Evolutionary conservation across 129 eudicot genomes (phyloP).

Genomic region (Centaurea solstitialis): DNA sequence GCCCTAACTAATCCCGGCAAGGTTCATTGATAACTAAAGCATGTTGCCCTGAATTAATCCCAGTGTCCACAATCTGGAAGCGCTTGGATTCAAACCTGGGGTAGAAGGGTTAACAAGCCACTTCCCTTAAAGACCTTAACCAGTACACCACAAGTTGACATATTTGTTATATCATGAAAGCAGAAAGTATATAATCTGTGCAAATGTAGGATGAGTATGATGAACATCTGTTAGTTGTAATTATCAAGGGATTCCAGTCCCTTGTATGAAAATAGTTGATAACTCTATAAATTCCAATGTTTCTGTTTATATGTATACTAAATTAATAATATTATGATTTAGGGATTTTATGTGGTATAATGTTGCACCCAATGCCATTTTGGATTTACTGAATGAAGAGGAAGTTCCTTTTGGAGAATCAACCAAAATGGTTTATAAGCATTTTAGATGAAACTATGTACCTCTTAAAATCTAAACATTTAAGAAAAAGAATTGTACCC

Average conservation of each 20-base stretch:
- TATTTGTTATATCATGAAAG: not conserved
- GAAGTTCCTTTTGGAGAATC: too few relatives aligned
- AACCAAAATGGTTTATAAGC: too few relatives aligned
- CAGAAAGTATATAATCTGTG: not conserved
- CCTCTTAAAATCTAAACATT: too few relatives aligned
- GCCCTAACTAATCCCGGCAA: too few relatives aligned
- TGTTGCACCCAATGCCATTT: not conserved
- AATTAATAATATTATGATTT: not conserved
- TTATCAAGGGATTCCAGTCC: not conserved
- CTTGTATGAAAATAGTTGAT: not conserved
- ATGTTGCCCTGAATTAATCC: too few relatives aligned
- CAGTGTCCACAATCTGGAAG: too few relatives aligned
- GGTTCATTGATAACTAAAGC: too few relatives aligned
- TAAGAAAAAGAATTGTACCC: too few relatives aligned
- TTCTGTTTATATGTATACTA: not conserved
- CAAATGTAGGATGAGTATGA: not conserved
- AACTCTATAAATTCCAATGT: not conserved
- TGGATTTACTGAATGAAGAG: slow-evolving; percentile 37
- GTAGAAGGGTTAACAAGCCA: too few relatives aligned
- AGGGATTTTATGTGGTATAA: not conserved
- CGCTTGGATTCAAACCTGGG: too few relatives aligned
- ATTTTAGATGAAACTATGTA: too few relatives aligned
- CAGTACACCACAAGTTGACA: not conserved
- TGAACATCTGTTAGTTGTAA: not conserved
- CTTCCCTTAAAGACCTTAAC: too few relatives aligned